Evolutionary conservation across 164 flowering plant genomes (phyloP), one percentile per base, ranked within the genome.

Genomic region (Tetracentron sinense): DNA sequence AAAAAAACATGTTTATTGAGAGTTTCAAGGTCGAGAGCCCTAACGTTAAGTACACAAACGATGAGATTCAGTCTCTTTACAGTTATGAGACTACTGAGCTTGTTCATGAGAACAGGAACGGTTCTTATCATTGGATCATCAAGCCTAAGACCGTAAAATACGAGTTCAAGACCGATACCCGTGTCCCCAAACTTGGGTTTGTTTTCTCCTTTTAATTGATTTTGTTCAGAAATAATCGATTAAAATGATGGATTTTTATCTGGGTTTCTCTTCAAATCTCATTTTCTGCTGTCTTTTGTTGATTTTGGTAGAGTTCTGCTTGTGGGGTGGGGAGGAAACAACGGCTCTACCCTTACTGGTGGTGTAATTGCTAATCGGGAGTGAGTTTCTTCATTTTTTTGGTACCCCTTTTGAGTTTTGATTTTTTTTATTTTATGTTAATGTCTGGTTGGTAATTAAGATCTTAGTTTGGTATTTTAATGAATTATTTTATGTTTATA

Each of bases 241-340:
- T n/a, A n/a, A n/a, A n/a, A n/a, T n/a, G 7, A 35, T 21, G 53
- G 23, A 26, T 28, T 4, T 8, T 7, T 30, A 21, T 60, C 53
- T 21, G n/a, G 26, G 38, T 57, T 66, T 21, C n/a, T 27, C n/a
- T 56, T 26, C 22, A 7, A 21, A 38, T 46, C 38, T 3, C 21
- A 42, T 6, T 71, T 51, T 51, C 30, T 15, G 42, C 53, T 3
- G 29, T 67, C 17, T 53, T 70, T 65, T 6, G 16, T 62, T 54
- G 49, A 48, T 63, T 62, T 63, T 22, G 58, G 31, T 64, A 94
- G 98, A 78, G 97, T 94, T 65, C 82, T 94, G 99, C 96, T 94
- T 72, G 99, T 89, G 62, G 99, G 99, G 4, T 94, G 97, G 99
- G 99, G 99, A 28, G 99, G 97, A 31, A 94, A 94, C 88, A 94